Percentiles rank a stretch among this genome's conserved stretches.
Conservation (phyloP, 2,329 filamentous ascomycete species). For the Orbilia quercus region DNA sequence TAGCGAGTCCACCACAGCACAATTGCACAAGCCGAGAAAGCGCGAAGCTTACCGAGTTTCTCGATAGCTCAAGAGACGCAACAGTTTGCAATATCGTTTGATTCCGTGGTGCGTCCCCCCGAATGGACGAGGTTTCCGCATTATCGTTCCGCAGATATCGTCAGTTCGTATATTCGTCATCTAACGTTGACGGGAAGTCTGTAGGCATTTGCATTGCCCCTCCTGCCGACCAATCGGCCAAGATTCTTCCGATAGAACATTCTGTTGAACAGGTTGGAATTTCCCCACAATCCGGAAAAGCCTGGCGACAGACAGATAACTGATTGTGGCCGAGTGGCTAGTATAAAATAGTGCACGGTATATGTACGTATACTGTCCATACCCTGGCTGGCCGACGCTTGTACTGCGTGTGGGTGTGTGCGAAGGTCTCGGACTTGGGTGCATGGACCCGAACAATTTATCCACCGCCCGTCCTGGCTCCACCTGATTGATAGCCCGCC, state of each 20-base stretch:
- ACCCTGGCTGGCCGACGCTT: constrained; percentile 8
- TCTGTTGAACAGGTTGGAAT: constrained; percentile 17
- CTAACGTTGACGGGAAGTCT: neutral
- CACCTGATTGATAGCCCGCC: constrained; percentile 26
- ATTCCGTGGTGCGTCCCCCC: neutral
- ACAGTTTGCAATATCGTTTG: neutral
- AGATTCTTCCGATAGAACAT: constrained; percentile 50
- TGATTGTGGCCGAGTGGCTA: too few relatives aligned
- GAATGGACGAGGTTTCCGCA: too few relatives aligned
- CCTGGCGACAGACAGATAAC: too few relatives aligned
- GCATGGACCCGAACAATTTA: constrained; percentile 47
- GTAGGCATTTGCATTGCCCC: neutral
- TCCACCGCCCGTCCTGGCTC: constrained; percentile 32
- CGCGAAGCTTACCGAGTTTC: neutral
- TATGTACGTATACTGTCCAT: neutral
- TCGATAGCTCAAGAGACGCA: too few relatives aligned
- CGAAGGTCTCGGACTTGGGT: constrained; percentile 19
- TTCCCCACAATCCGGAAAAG: constrained; percentile 50
- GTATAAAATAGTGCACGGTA: too few relatives aligned
- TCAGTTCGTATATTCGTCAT: neutral
- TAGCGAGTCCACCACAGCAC: neutral
- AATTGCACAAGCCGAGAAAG: neutral
- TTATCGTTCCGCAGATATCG: neutral
- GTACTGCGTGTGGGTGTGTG: constrained; percentile 1
- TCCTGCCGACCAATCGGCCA: constrained; percentile 33